Evolutionary conservation across 768 basidiomycete genomes (phyloP), one percentile per base, ranked within the genome.

Genomic region (Imleria badia): DNA sequence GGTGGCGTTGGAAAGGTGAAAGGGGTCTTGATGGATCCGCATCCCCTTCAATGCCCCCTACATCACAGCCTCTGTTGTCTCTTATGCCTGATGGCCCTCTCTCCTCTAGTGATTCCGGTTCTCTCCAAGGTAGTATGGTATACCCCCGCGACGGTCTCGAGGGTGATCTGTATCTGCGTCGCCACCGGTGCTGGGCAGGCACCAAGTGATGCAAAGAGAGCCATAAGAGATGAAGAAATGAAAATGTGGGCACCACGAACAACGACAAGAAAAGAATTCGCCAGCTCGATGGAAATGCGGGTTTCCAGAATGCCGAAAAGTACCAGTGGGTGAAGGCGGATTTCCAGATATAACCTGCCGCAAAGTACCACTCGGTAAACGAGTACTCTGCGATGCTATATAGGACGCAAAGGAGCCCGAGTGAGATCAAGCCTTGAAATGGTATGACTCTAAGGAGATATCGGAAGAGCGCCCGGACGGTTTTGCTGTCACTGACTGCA

Each of bases 281-380:
- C 64, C 64, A 65, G 31, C 54, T 66, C 5, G 35, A 17, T 1
- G 64, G 65, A 41, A 65, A 65, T 0, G 53, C 61, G 1, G 58
- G 55, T 34, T 45, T 54, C 65, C 65, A 65, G 39, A 66, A 42
- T 0, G 40, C 2, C 0, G 14, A 8, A 6, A 66, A 51, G 58
- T 60, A 66, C 44, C 38, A 29, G 2, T n/a, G n/a, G n/a, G n/a
- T n/a, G n/a, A n/a, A n/a, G n/a, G n/a, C n/a, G n/a, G n/a, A n/a
- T n/a, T n/a, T n/a, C n/a, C n/a, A n/a, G n/a, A n/a, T n/a, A n/a
- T n/a, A n/a, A n/a, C n/a, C n/a, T n/a, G n/a, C n/a, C n/a, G n/a
- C n/a, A n/a, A n/a, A n/a, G n/a, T n/a, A n/a, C n/a, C n/a, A n/a
- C n/a, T 17, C 1, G 10, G 51, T 45, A 31, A 64, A 55, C 19